Percentiles rank a stretch among this genome's conserved stretches.
These are phyloP conservation scores for Strigomonas culicis DNA, from an alignment of 208 protist genomes.

Conservation along the genomic window DNA sequence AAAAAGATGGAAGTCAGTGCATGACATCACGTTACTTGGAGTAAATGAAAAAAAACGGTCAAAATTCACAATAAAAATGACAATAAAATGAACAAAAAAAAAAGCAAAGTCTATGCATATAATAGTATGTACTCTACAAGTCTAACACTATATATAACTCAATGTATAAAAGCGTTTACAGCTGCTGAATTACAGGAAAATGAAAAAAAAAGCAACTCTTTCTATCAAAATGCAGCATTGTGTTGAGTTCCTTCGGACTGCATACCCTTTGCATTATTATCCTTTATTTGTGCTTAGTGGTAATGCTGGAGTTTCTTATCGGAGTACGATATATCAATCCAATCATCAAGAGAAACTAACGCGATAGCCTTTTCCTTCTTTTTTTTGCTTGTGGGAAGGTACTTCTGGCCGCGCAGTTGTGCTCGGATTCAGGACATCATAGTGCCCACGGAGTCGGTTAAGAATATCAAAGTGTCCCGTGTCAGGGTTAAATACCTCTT, in stretches of 20 bases:
- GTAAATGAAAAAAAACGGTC: background rate
- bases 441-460: conserved; percentile 57
- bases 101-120: background rate
- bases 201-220: background rate
- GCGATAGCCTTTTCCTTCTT: background rate
- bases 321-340: background rate
- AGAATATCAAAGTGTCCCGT: conserved; percentile 66
- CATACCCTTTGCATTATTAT: too few relatives aligned
- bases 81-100: background rate
- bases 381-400: background rate
- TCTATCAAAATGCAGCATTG: too few relatives aligned
- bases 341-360: background rate
- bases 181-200: background rate
- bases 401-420: background rate
- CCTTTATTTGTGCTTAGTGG: too few relatives aligned
- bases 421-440: conserved; percentile 26
- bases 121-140: background rate
- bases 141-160: background rate
- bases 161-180: background rate
- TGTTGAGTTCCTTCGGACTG: too few relatives aligned
- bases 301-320: background rate
- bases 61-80: background rate
- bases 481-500: conserved; percentile 50
- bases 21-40: too few relatives aligned
- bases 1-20: background rate